Evolutionary conservation across 75 land plant species (phyloP).

Genomic region (Chamaecyparis obtusa): DNA sequence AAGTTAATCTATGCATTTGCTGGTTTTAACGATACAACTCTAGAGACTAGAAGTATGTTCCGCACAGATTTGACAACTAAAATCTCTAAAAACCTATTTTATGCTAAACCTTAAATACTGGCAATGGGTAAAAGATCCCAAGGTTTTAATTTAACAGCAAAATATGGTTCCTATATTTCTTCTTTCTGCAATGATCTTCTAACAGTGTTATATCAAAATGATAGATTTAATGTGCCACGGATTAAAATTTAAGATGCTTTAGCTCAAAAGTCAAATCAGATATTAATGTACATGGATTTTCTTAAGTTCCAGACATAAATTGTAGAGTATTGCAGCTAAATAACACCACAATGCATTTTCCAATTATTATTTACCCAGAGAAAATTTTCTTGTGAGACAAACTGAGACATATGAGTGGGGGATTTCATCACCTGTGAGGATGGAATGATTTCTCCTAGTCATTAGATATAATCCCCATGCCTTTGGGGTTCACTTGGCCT

Average conservation of each 20-base stretch:
- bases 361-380: background rate
- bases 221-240: background rate
- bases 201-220: background rate
- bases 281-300: background rate
- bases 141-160: background rate
- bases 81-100: background rate
- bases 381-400: background rate
- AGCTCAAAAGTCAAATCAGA: background rate
- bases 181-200: background rate
- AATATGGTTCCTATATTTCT: background rate
- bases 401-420: background rate
- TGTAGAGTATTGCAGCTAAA: background rate
- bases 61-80: background rate
- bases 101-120: background rate
- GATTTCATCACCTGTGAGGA: background rate
- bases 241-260: background rate
- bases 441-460: background rate
- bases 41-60: background rate
- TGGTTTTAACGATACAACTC: background rate
- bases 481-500: background rate
- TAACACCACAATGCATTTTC: background rate
- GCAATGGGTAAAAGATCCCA: background rate
- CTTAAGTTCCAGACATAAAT: background rate
- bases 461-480: background rate
- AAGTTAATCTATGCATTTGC: background rate